Evolutionary conservation across 495 filamentous ascomycete genomes (phyloP), one percentile per base, ranked within the genome.

Genomic region (Symbiotaphrina buchneri): DNA sequence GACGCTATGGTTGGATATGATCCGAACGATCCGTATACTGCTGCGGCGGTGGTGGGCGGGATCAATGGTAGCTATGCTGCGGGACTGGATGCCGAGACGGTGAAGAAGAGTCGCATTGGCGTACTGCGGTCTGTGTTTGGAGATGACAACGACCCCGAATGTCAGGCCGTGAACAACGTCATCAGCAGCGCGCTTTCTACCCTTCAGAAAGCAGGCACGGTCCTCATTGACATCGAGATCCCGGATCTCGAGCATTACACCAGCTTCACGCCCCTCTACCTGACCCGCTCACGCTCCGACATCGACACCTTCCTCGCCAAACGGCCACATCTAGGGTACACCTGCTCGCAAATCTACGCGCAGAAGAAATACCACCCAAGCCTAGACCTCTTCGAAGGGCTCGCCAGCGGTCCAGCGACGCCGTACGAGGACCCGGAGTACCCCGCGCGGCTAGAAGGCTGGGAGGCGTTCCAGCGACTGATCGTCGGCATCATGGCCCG

Each of bases 231-330:
- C 25, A 32, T 53, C 10, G 29, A 44, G 10, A 44, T 53, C 27
- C 39, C 41, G 0, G 35, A 53, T n/a, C 22, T 53, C 10, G 42
- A 47, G 4, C 36, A 47, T 21, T 47, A 51, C 36, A 41, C 44
- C 25, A 35, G 32, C 3, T n/a, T n/a, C n/a, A n/a, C n/a, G n/a
- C n/a, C n/a, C n/a, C 46, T 46, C 3, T 42, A 46, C 5, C 26
- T 39, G 5, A 44, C 46, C 20, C 34, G 38, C 13, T 41, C 44
- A 2, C 39, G 45, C 4, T 48, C 42, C 24, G 49, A 53, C 31
- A 53, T 51, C 37, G 44, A 51, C 33, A 42, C 31, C 30, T 51
- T 51, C 29, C 41, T 53, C 17, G 35, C 39, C 6, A 37, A 43
- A 14, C 45, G 43, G 35, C 13, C 38, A 33, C 10, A 39, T 24